Conservation (phyloP, 1,284 basidiomycete genomes). For the Ganoderma sinense region DNA sequence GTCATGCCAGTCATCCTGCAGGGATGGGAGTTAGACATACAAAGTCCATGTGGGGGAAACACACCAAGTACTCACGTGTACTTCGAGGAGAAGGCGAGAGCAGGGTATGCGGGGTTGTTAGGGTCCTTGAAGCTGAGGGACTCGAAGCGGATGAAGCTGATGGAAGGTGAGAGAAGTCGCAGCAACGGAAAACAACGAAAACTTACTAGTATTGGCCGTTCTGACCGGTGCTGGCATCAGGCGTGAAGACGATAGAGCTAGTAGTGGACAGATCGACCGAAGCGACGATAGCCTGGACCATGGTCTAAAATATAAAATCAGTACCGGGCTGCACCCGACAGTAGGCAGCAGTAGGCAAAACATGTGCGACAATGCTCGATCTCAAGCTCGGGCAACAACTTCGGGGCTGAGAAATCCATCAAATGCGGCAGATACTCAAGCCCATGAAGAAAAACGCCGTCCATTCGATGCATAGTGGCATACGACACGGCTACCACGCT, state of each 20-base stretch:
- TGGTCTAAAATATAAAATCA: conserved; percentile 51
- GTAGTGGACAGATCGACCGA: conserved; percentile 69
- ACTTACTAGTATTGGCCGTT: conserved; percentile 66
- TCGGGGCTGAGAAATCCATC: not conserved
- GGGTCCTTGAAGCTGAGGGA: conserved; percentile 63
- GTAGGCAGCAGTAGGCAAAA: not conserved
- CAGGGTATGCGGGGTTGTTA: conserved; percentile 57
- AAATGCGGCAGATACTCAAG: not conserved
- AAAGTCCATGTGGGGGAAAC: too few relatives aligned
- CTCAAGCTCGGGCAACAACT: not conserved
- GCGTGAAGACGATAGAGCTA: conserved; percentile 61
- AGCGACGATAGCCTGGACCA: conserved; percentile 67
- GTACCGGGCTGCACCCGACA: not conserved
- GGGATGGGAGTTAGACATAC: not conserved
- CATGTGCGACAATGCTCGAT: not conserved
- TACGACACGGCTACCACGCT: not conserved
- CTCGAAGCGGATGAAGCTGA: conserved; percentile 79
- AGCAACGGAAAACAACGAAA: not conserved
- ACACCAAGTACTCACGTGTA: conserved; percentile 61
- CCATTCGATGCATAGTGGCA: not conserved
- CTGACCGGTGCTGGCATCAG: conserved; percentile 68
- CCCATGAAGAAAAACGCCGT: not conserved
- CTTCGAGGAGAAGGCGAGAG: conserved; percentile 83
- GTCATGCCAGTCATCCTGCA: conserved; percentile 67
- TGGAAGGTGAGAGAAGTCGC: not conserved